These are phyloP conservation scores for Mollisia scopiformis DNA, from an alignment of 2,329 filamentous ascomycete genomes.

Conservation along the genomic window DNA sequence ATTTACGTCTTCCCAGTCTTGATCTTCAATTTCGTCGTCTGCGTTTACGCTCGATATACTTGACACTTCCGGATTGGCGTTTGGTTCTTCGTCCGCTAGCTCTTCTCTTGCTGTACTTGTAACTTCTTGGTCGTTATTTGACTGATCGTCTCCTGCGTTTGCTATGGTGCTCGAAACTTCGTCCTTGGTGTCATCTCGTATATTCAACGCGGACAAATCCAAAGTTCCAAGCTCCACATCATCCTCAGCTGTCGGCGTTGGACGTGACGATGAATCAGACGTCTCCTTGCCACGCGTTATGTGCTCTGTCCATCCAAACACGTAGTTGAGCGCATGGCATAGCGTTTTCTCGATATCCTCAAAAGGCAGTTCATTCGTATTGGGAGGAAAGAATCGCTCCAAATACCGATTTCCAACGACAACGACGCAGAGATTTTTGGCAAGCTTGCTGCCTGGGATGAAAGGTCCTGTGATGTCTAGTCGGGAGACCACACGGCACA, in stretches of 20 bases:
- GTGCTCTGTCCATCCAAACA: neutral
- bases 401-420: neutral
- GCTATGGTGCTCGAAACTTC: neutral
- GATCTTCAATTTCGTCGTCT: neutral
- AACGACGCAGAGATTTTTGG: neutral
- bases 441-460: neutral
- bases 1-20: neutral
- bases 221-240: neutral
- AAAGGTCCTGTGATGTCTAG: neutral
- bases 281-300: neutral
- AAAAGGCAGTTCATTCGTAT: neutral
- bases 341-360: neutral
- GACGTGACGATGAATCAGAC: neutral
- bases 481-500: neutral
- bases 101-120: too few species aligned
- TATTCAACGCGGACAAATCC: neutral
- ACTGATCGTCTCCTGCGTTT: neutral
- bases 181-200: neutral
- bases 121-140: too few species aligned
- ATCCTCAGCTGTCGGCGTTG: neutral
- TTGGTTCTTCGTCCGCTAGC: too few species aligned
- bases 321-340: neutral
- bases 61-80: neutral
- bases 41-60: neutral
- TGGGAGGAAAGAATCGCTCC: neutral